These are phyloP conservation scores for Euphorbia schlechtendalii DNA, from an alignment of 441 rosid species.

Conservation along the genomic window DNA sequence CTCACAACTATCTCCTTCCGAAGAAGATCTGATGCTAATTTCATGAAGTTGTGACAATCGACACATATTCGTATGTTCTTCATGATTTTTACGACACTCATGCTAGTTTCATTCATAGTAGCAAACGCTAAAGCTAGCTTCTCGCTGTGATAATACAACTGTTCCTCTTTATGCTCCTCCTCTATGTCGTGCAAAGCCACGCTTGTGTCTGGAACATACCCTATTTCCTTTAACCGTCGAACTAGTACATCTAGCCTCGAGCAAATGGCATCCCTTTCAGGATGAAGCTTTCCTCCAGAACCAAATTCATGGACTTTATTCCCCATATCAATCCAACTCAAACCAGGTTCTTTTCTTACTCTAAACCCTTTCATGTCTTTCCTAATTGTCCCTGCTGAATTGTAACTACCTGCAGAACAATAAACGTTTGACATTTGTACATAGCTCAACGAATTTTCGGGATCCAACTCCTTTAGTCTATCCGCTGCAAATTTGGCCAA, in stretches of 20 bases:
- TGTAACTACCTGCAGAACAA: constrained; percentile 50
- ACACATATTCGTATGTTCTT: constrained; percentile 67
- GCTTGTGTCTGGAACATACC: constrained; percentile 64
- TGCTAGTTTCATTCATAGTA: constrained; percentile 32
- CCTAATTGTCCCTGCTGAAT: constrained; percentile 43
- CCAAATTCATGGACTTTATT: constrained; percentile 59
- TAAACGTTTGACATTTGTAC: constrained; percentile 71
- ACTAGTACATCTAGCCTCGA: constrained; percentile 39
- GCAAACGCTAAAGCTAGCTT: constrained; percentile 68
- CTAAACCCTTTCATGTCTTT: constrained; percentile 48
- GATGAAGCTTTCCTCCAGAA: constrained; percentile 55
- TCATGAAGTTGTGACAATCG: constrained; percentile 79
- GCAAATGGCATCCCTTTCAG: constrained; percentile 44
- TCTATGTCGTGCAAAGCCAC: constrained; percentile 57
- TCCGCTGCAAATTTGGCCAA: constrained; percentile 52
- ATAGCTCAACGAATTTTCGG: constrained; percentile 50
- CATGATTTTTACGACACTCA: constrained; percentile 37
- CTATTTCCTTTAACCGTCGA: constrained; percentile 50
- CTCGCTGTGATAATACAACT: constrained; percentile 62
- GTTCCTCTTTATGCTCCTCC: constrained; percentile 69
- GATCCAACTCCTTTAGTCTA: constrained; percentile 53
- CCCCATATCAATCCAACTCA: constrained; percentile 64
- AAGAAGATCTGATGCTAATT: constrained; percentile 46
- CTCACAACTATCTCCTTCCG: constrained; percentile 58
- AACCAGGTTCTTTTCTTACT: constrained; percentile 67